Conservation (phyloP, 2,329 filamentous ascomycete genomes). For the Septoria petroselini region DNA sequence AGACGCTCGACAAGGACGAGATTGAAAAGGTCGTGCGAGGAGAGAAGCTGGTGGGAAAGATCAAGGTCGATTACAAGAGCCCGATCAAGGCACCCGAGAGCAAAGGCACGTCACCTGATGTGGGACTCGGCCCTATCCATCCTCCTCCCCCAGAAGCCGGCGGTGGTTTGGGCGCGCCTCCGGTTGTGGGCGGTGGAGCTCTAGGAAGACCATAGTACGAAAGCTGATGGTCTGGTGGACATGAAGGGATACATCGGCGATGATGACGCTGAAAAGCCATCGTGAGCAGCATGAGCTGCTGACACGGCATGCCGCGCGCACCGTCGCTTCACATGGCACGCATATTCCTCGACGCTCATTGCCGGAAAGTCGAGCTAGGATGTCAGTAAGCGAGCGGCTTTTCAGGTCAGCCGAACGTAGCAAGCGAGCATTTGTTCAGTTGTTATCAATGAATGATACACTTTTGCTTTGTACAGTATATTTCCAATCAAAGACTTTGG, state of each 20-base stretch:
- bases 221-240: constrained; percentile 3
- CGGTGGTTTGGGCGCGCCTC: constrained; percentile 6
- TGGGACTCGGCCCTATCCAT: constrained; percentile 10
- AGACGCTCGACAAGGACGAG: constrained; percentile 84
- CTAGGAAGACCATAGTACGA: constrained; percentile 9
- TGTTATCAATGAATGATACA: no score
- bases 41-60: constrained; percentile 70
- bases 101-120: constrained; percentile 8
- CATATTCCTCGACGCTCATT: neutral
- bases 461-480: no score
- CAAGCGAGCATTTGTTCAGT: no score
- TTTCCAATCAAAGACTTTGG: no score
- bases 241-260: neutral
- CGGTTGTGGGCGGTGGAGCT: constrained; percentile 7
- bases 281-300: constrained; percentile 8
- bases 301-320: constrained; percentile 6
- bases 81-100: constrained; percentile 66
- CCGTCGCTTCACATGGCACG: neutral
- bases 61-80: constrained; percentile 55
- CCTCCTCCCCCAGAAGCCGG: constrained; percentile 6
- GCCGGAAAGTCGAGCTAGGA: no score
- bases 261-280: neutral
- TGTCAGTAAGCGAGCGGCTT: no score
- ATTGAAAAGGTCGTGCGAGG: constrained; percentile 87
- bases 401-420: no score